Percentiles rank a stretch among this genome's conserved stretches.
phyloP scores from a whole-genome alignment of 257 asterid genomes.

The Solanum piurae region DNA sequence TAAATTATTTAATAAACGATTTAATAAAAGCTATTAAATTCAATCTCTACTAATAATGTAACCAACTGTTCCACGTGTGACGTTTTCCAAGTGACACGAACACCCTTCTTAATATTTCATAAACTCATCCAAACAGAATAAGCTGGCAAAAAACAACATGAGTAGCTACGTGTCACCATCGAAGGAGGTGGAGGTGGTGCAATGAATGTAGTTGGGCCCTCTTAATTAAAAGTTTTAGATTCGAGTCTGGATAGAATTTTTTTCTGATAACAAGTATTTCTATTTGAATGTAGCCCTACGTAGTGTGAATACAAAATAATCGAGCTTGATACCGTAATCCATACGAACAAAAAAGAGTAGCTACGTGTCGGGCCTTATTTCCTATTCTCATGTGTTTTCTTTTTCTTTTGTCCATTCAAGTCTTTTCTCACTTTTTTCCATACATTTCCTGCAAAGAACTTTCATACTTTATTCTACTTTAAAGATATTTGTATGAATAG shows the following conservation, averaged over 20 bases:
- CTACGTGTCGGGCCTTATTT: background rate
- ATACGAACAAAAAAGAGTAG: background rate
- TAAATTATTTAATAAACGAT: background rate
- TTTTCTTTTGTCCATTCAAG: background rate
- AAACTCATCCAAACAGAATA: background rate
- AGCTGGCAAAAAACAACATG: background rate
- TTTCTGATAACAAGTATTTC: no score
- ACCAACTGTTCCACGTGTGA: background rate
- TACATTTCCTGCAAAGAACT: background rate
- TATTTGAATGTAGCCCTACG: rapidly evolving
- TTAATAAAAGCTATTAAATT: no score
- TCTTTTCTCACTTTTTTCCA: background rate
- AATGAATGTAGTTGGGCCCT: no score
- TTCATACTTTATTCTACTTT: background rate
- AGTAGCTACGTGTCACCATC: background rate
- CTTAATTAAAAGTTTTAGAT: background rate
- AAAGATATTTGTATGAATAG: background rate
- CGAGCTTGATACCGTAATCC: rapidly evolving
- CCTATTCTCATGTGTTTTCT: background rate
- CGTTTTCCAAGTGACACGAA: background rate
- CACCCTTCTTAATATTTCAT: background rate
- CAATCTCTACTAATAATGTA: background rate
- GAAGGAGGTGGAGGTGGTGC: background rate
- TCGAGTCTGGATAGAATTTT: rapidly evolving
- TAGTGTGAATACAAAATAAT: rapidly evolving